phyloP scores from a whole-genome alignment of 2,329 filamentous ascomycete genomes.

The Fusarium haematococcum region DNA sequence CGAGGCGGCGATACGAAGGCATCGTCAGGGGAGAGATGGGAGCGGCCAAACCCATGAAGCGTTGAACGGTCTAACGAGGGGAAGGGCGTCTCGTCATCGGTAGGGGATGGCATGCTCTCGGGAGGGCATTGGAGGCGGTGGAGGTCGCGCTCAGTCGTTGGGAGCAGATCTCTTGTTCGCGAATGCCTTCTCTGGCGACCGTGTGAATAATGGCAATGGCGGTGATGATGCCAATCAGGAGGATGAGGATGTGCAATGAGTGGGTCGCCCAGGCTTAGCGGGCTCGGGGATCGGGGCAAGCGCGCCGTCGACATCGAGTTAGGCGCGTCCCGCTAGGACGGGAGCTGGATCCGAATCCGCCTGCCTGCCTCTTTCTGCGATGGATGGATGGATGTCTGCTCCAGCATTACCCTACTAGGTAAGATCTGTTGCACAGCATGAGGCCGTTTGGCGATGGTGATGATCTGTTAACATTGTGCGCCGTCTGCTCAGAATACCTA shows the following conservation, averaged over 20 bases:
- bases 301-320: constrained; percentile 29
- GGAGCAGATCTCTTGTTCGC: constrained; percentile 5
- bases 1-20: constrained; percentile 78
- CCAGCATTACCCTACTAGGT: background rate
- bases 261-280: constrained; percentile 36
- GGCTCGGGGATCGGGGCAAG: constrained; percentile 29
- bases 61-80: constrained; percentile 48
- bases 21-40: constrained; percentile 85
- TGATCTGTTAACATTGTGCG: background rate
- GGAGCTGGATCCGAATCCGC: constrained; percentile 4
- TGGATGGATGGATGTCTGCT: constrained; percentile 1
- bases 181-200: background rate
- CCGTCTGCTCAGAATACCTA: background rate
- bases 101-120: constrained; percentile 51
- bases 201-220: constrained; percentile 3
- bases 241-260: constrained; percentile 14
- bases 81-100: constrained; percentile 54
- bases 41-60: constrained; percentile 63
- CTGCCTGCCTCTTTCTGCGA: background rate
- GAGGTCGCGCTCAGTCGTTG: constrained; percentile 2
- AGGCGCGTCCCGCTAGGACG: constrained; percentile 17
- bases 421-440: background rate
- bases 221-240: constrained; percentile 32
- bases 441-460: background rate
- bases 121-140: constrained; percentile 27